Evolutionary conservation across 805 yeast species (phyloP).

Genomic region (Aciculoconidium aculeatum): DNA sequence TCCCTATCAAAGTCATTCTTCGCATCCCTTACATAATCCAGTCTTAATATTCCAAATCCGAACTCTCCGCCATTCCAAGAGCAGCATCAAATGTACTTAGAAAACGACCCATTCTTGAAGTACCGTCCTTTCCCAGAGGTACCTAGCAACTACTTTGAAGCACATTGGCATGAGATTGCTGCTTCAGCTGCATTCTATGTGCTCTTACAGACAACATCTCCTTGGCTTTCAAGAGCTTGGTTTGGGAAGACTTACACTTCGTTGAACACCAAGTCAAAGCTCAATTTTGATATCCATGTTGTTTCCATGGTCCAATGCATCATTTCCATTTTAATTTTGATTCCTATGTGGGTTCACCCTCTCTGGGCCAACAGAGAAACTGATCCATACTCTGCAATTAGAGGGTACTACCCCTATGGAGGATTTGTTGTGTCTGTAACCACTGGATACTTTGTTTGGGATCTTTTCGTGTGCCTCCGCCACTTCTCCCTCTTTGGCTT

Average conservation of each 20-base stretch:
- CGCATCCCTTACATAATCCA: too few relatives aligned
- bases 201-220: slow-evolving; percentile 46
- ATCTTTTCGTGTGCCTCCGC: slow-evolving; percentile 59
- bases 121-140: slow-evolving; percentile 40
- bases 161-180: slow-evolving; percentile 75
- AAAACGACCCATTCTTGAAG: slow-evolving; percentile 39
- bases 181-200: slow-evolving; percentile 58
- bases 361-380: slow-evolving; percentile 29
- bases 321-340: slow-evolving; percentile 50
- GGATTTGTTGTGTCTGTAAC: slow-evolving; percentile 70
- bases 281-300: slow-evolving; percentile 85
- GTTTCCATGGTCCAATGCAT: slow-evolving; percentile 84
- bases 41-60: too few relatives aligned
- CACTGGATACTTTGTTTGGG: slow-evolving; percentile 91
- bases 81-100: too few relatives aligned
- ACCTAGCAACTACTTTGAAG: slow-evolving; percentile 37
- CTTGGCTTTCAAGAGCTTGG: slow-evolving; percentile 40
- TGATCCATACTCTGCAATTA: slow-evolving; percentile 41
- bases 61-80: too few relatives aligned
- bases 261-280: slow-evolving; percentile 39
- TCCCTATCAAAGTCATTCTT: too few relatives aligned
- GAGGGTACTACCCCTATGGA: slow-evolving; percentile 70
- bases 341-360: slow-evolving; percentile 62
- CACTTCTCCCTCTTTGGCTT: slow-evolving; percentile 68
- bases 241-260: slow-evolving; percentile 53